Percentiles rank a stretch among this genome's conserved stretches.
phyloP scores from a whole-genome alignment of 2,329 filamentous ascomycete species.

The Bretziella fagacearum region DNA sequence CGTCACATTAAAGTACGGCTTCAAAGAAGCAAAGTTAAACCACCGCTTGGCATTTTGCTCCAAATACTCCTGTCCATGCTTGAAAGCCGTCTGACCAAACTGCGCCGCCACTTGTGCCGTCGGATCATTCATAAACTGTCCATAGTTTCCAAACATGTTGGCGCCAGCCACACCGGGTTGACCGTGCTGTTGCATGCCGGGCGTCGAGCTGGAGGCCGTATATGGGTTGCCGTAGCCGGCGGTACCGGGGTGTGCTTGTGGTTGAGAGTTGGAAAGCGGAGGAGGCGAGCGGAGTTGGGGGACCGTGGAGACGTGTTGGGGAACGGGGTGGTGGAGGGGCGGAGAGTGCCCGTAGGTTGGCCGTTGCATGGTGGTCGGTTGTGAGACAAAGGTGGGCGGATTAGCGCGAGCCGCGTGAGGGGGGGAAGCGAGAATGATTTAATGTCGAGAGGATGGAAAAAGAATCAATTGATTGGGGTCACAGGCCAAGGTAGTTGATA shows the following conservation, averaged over 20 bases:
- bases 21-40: slow-evolving; percentile 80
- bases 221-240: slow-evolving; percentile 54
- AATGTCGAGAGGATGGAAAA: not conserved
- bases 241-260: slow-evolving; percentile 24
- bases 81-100: slow-evolving; percentile 80
- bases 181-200: not conserved
- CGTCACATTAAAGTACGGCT: slow-evolving; percentile 98
- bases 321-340: slow-evolving; percentile 89
- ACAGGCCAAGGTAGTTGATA: no score
- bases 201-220: slow-evolving; percentile 30
- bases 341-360: slow-evolving; percentile 73
- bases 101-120: slow-evolving; percentile 90
- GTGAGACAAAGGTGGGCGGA: not conserved
- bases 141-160: slow-evolving; percentile 55
- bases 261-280: slow-evolving; percentile 54
- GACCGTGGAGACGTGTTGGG: slow-evolving; percentile 95
- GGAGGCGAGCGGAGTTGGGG: slow-evolving; percentile 91
- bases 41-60: slow-evolving; percentile 79
- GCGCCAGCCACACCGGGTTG: slow-evolving; percentile 19
- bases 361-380: slow-evolving; percentile 55
- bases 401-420: not conserved
- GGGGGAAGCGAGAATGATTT: not conserved
- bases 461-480: not conserved
- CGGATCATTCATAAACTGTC: slow-evolving; percentile 89
- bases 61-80: slow-evolving; percentile 81